Evolutionary conservation across 768 basidiomycete species (phyloP).

Genomic region (Rhizopogon vesiculosus): DNA sequence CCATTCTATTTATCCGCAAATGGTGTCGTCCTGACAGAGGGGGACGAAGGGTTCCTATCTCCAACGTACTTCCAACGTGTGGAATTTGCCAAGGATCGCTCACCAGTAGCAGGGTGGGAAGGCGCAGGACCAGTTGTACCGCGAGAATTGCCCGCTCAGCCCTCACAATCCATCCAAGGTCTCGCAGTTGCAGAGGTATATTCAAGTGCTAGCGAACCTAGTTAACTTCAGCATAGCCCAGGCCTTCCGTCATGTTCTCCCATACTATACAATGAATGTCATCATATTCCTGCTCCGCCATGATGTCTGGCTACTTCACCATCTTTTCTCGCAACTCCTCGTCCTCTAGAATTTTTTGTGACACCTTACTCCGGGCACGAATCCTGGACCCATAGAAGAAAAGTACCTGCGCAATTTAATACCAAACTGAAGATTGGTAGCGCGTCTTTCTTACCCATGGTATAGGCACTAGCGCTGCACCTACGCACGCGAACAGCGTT

Average conservation of each 20-base stretch:
- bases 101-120: constrained; percentile 19
- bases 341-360: constrained; percentile 6
- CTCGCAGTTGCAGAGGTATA: not conserved
- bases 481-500: constrained; percentile 45
- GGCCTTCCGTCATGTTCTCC: no score
- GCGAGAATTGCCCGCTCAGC: not conserved
- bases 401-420: constrained; percentile 6
- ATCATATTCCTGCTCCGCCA: not conserved
- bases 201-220: not conserved
- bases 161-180: not conserved
- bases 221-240: not conserved
- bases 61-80: constrained; percentile 69
- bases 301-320: not conserved
- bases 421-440: not conserved
- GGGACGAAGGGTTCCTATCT: constrained; percentile 59
- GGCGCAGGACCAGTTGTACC: constrained; percentile 1
- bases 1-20: constrained; percentile 79
- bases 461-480: constrained; percentile 46
- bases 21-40: constrained; percentile 84
- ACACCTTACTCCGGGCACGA: constrained; percentile 14
- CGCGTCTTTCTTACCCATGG: constrained; percentile 37
- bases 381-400: constrained; percentile 18
- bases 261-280: not conserved
- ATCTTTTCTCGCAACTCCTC: not conserved
- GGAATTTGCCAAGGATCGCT: constrained; percentile 34